phyloP scores from a whole-genome alignment of 768 basidiomycete species.

The Podaxis rugospora region DNA sequence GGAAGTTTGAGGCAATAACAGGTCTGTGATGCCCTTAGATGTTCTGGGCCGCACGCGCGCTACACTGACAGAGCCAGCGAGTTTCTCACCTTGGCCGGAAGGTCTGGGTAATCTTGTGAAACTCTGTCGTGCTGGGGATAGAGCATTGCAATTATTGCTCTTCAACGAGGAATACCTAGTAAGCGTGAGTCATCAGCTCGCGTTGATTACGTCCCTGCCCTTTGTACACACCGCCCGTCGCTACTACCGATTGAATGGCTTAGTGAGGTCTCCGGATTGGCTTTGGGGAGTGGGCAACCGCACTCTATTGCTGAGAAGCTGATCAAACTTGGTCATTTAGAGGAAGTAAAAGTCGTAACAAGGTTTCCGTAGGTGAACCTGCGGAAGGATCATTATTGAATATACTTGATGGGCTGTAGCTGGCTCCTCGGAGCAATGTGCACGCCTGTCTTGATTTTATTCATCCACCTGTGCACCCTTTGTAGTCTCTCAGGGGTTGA shows the following conservation, averaged over 20 bases:
- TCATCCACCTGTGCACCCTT: conserved; percentile 12
- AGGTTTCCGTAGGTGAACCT: conserved; percentile 83
- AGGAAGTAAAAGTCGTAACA: conserved; percentile 84
- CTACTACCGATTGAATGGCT: conserved; percentile 91
- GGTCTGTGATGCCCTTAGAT: conserved; percentile 91
- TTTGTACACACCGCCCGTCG: conserved; percentile 88
- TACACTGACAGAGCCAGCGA: conserved; percentile 90
- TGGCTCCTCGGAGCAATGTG: conserved; percentile 1
- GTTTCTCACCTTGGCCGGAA: conserved; percentile 26
- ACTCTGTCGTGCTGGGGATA: conserved; percentile 14
- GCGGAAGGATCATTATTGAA: conserved; percentile 71
- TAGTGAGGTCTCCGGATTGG: conserved; percentile 83
- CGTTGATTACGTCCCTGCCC: conserved; percentile 89
- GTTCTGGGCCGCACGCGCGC: conserved; percentile 84
- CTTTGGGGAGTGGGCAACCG: conserved; percentile 56
- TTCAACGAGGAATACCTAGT: too few relatives aligned
- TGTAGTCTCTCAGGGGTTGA: conserved; percentile 20
- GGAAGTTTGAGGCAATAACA: conserved; percentile 90
- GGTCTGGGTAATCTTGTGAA: conserved; percentile 6
- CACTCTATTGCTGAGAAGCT: conserved; percentile 44
- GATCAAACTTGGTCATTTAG: conserved; percentile 80
- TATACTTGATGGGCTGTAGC: conserved; percentile 28
- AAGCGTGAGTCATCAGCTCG: conserved; percentile 70
- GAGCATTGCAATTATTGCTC: conserved; percentile 8
- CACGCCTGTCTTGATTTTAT: neutral